phyloP scores from a whole-genome alignment of 495 filamentous ascomycete species.

The Lasiosphaeria miniovina region DNA sequence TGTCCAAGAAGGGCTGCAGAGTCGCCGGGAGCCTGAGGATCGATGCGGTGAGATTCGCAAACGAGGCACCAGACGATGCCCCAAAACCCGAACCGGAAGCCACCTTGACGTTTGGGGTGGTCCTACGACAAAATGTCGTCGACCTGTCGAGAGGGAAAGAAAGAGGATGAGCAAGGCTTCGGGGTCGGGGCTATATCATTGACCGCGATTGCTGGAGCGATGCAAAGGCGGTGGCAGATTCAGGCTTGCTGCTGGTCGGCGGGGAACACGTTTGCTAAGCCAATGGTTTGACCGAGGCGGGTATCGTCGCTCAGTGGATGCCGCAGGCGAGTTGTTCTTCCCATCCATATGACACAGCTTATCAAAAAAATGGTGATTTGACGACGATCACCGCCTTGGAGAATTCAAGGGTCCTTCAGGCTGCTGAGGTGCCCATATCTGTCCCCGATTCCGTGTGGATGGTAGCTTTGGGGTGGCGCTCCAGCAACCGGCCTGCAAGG shows the following conservation, averaged over 20 bases:
- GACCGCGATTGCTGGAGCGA: conserved; percentile 15
- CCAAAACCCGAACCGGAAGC: conserved; percentile 47
- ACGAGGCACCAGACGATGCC: conserved; percentile 52
- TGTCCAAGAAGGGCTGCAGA: conserved; percentile 47
- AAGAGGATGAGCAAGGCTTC: conserved; percentile 9
- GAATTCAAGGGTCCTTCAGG: conserved; percentile 8
- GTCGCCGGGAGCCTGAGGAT: conserved; percentile 39
- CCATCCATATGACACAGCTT: conserved; percentile 15
- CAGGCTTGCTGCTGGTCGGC: conserved; percentile 8
- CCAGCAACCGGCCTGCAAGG: neutral
- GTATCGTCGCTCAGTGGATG: conserved; percentile 11
- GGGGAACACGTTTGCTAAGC: conserved; percentile 14
- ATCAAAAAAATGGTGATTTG: conserved; percentile 17
- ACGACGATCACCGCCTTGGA: conserved; percentile 23
- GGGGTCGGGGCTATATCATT: conserved; percentile 19
- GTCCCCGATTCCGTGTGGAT: neutral
- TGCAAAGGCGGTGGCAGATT: conserved; percentile 8
- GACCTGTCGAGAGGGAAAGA: conserved; percentile 23
- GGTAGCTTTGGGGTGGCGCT: conserved; percentile 4
- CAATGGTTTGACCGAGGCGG: conserved; percentile 23
- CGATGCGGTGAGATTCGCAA: conserved; percentile 38
- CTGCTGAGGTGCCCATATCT: neutral
- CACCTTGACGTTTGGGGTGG: conserved; percentile 49
- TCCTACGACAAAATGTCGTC: conserved; percentile 40
- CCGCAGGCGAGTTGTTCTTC: conserved; percentile 22